These are phyloP conservation scores for Solanum hybrid DNA, from an alignment of 305 asterid genomes.

Conservation along the genomic window DNA sequence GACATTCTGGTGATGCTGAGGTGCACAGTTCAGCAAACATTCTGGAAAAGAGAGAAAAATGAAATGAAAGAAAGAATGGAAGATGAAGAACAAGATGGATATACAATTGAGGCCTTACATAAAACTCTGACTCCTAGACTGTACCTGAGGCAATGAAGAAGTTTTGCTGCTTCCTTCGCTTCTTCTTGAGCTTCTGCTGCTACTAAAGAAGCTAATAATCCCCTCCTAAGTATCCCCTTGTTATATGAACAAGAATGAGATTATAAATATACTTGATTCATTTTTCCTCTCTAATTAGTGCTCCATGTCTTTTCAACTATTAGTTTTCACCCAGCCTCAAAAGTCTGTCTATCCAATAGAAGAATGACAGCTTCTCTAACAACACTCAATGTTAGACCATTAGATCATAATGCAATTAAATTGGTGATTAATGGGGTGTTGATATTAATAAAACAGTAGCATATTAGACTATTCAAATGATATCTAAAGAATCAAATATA, in stretches of 20 bases:
- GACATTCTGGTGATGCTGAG: conserved; percentile 65
- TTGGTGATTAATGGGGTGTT: background rate
- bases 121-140: background rate
- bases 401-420: background rate
- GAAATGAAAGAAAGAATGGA: background rate
- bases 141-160: conserved; percentile 74
- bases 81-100: background rate
- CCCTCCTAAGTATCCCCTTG: conserved; percentile 67
- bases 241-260: conserved; percentile 4
- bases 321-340: background rate
- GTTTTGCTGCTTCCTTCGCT: conserved; percentile 58
- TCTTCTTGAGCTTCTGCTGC: conserved; percentile 88
- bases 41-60: conserved; percentile 21
- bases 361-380: background rate
- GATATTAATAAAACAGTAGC: background rate
- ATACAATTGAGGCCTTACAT: background rate
- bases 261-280: background rate
- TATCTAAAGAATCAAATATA: conserved; percentile 4
- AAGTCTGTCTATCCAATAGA: background rate
- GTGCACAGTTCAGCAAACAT: conserved; percentile 65
- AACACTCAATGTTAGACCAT: background rate
- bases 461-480: background rate
- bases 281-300: background rate
- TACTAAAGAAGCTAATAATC: conserved; percentile 54
- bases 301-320: background rate